Base-by-base conservation (phyloP, 306 rosid species). In the Parietaria judaica region DNA sequence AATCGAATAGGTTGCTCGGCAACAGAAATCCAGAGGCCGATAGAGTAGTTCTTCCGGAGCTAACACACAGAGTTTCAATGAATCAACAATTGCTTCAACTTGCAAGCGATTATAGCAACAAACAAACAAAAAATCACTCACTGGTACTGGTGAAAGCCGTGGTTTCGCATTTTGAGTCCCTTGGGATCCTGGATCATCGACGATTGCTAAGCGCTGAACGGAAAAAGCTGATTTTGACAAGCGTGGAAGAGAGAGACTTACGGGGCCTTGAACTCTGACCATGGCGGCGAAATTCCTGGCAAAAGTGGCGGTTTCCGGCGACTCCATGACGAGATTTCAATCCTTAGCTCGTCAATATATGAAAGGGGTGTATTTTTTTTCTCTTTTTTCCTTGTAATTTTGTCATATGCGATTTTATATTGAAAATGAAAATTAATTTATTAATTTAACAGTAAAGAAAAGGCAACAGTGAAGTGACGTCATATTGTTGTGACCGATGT, bases 1-100 rank as follows among this genome's bases (percentile, higher is more conserved):
- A n/a, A 48, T 86, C 86, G 74, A 56, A 86, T 64, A 92, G 84
- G 67, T 74, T 64, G 54, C 66, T 67, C 23, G 94, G 94, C 41
- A 92, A 72, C 56, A 88, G 66, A 82, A 92, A 45, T 73, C 98
- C 98, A n/a, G 98, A 92, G 63, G 98, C 94, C 58, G 98, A 92
- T 45, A 92, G 82, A 16, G 95, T 88, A 51, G 96, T 92, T 65
- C 71, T 89, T 47, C 98, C 98, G 62, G 90, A 88, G 58, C 98
- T 92, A 78, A 17, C 14, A 10, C 9, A 49, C 35, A 53, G 60
- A 65, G 72, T 23, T 23, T 2, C 31, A 23, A 23, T 23, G 31
- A 23, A 23, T 23, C 31, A 23, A 23, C 31, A 2, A 23, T 23
- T 23, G 31, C 31, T 23, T 23, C 74, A 74, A 66, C 68, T n/a